Percentiles rank a stretch among this genome's conserved stretches.
Conservation (phyloP, 805 yeast genomes). For the Wilhelminamyces savonicus region DNA sequence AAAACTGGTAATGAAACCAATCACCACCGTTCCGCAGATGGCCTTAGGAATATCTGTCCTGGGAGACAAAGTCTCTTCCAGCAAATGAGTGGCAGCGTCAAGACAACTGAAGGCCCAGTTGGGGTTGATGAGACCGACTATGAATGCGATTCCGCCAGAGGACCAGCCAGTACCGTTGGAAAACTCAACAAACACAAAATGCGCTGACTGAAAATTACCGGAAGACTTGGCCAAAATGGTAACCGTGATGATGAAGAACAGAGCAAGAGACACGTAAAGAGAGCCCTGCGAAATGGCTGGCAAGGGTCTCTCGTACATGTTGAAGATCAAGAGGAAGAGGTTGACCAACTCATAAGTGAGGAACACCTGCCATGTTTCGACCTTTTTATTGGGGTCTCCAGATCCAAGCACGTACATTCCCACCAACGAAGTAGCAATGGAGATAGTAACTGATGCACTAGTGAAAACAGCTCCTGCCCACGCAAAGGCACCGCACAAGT, state of each 20-base stretch:
- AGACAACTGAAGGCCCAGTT: slow-evolving; percentile 65
- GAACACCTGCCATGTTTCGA: slow-evolving; percentile 50
- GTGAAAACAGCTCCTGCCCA: slow-evolving; percentile 60
- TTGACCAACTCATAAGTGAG: slow-evolving; percentile 43
- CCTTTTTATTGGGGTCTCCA: slow-evolving; percentile 24
- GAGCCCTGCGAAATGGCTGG: slow-evolving; percentile 47
- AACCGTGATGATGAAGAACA: slow-evolving; percentile 49
- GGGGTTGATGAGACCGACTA: slow-evolving; percentile 67
- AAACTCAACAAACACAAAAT: slow-evolving; percentile 49
- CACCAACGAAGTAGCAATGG: slow-evolving; percentile 45
- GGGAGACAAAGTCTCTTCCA: slow-evolving; percentile 59
- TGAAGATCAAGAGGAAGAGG: slow-evolving; percentile 37
- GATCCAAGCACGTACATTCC: slow-evolving; percentile 41
- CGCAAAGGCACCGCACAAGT: slow-evolving; percentile 55
- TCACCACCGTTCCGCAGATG: slow-evolving; percentile 55
- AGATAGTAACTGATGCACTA: slow-evolving; percentile 51
- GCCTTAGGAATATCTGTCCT: slow-evolving; percentile 55
- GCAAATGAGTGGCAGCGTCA: slow-evolving; percentile 68
- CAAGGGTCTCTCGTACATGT: slow-evolving; percentile 44
- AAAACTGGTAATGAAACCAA: slow-evolving; percentile 59
- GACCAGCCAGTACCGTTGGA: slow-evolving; percentile 57
- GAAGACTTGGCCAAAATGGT: slow-evolving; percentile 46
- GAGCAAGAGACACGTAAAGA: slow-evolving; percentile 44
- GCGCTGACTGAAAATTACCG: slow-evolving; percentile 45
- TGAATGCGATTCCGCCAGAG: slow-evolving; percentile 52